Evolutionary conservation across 2,329 filamentous ascomycete genomes (phyloP), one percentile per base, ranked within the genome.

Genomic region (Clarireedia paspali): DNA sequence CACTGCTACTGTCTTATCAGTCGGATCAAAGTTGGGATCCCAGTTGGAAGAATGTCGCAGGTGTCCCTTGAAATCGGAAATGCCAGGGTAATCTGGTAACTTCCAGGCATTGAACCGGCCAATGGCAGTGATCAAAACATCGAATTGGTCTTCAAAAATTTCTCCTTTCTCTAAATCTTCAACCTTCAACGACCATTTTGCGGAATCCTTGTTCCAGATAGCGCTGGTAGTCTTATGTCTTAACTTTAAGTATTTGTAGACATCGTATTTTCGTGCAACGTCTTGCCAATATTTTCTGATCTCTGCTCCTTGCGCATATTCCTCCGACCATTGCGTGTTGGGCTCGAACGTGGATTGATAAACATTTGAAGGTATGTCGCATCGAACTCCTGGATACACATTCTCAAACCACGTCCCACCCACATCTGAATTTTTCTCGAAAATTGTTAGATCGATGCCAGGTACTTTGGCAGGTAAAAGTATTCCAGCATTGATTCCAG

Each of bases 381-480:
- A 66, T 42, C 60, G 50, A 12, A 66, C 61, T 2, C 64, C 65
- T 3, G 64, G 65, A 39, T 63, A 66, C 14, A 74, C 66, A 54
- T 80, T 81, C 57, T 79, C 77, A 49, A 77, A 73, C 78, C 77
- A 80, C 5, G 76, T 80, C 0, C 77, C 76, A 24, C 76, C 76
- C 23, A 58, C 42, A 26, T 64, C 60, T 23, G 53, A 46, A 27
- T 75, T 76, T 66, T 81, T 81, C 63, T 83, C 79, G 1, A 81
- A 66, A 26, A 83, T 79, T 54, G 54, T 58, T 6, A 66, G 51
- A 20, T 60, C 30, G 15, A 86, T 83, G 1, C 56, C 57, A 0
- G 87, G 86, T 0, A 90, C 80, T 60, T 90, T 90, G 9, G 73
- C 77, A 0, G 85, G 86, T 0, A 91, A 72, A 7, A 89, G 70